Evolutionary conservation across 768 basidiomycete species (phyloP).

Genomic region (Hygrocybe coccinea): DNA sequence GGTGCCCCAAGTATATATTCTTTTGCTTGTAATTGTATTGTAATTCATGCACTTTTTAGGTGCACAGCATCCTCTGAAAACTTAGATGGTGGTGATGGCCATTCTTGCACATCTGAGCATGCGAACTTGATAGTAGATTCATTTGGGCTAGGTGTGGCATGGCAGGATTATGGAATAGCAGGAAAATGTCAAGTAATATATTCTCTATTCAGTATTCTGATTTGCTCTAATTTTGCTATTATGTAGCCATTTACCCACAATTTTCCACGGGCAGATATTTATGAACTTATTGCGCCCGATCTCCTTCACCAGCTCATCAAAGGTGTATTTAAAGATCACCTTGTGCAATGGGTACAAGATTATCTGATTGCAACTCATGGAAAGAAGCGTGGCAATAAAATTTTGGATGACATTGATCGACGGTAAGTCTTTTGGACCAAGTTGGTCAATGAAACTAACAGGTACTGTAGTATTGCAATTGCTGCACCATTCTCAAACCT

Average conservation of each 20-base stretch:
- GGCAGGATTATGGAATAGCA: constrained; percentile 32
- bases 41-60: no score
- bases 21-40: no score
- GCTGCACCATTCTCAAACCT: constrained; percentile 5
- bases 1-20: constrained; percentile 21
- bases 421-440: constrained; percentile 21
- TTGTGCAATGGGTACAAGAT: constrained; percentile 33
- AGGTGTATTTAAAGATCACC: constrained; percentile 39
- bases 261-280: constrained; percentile 35
- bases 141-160: constrained; percentile 19
- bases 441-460: background rate
- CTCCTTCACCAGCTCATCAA: constrained; percentile 41
- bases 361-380: constrained; percentile 25
- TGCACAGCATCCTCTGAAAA: no score
- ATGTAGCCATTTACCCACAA: constrained; percentile 31
- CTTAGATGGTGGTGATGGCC: no score
- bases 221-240: background rate
- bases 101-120: constrained; percentile 4
- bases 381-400: constrained; percentile 15
- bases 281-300: constrained; percentile 30
- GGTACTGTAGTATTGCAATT: constrained; percentile 1
- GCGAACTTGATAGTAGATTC: constrained; percentile 17
- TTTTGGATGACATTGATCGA: constrained; percentile 34
- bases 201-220: background rate
- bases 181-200: constrained; percentile 29